A percentile compares a stretch with the other conserved stretches of the same genome.
phyloP scores from a whole-genome alignment of 495 filamentous ascomycete genomes.

The Neurospora tetraspora region DNA sequence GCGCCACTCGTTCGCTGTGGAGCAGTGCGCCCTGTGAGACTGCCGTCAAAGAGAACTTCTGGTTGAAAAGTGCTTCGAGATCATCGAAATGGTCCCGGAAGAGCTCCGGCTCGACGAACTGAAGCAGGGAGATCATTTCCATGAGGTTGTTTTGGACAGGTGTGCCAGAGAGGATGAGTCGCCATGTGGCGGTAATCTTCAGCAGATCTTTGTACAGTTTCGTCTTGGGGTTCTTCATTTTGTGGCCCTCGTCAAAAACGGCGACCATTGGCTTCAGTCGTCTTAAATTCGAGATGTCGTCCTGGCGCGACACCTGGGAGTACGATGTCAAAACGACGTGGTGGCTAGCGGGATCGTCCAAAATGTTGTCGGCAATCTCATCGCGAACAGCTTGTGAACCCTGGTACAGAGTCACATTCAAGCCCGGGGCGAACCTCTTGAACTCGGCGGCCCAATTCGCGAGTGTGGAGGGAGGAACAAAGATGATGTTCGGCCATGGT shows the following conservation, averaged over 20 bases:
- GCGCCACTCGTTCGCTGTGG: constrained; percentile 71
- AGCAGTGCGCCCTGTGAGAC: constrained; percentile 64
- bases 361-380: constrained; percentile 55
- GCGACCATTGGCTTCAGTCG: constrained; percentile 47
- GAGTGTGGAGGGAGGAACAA: constrained; percentile 85
- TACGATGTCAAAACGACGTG: constrained; percentile 93
- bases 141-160: constrained; percentile 93
- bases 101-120: constrained; percentile 79
- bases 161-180: constrained; percentile 82
- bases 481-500: constrained; percentile 70
- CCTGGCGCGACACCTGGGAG: constrained; percentile 29
- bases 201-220: constrained; percentile 72
- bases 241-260: constrained; percentile 89
- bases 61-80: constrained; percentile 73
- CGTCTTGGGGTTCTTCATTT: constrained; percentile 76
- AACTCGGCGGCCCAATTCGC: constrained; percentile 96
- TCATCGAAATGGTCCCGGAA: constrained; percentile 67
- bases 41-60: constrained; percentile 76
- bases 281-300: constrained; percentile 31
- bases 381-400: constrained; percentile 53
- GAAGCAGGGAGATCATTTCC: constrained; percentile 78
- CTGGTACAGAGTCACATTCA: constrained; percentile 76
- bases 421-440: constrained; percentile 65
- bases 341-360: constrained; percentile 50
- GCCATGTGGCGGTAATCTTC: constrained; percentile 64